Evolutionary conservation across 768 basidiomycete species (phyloP).

Genomic region (Boletus sp.): DNA sequence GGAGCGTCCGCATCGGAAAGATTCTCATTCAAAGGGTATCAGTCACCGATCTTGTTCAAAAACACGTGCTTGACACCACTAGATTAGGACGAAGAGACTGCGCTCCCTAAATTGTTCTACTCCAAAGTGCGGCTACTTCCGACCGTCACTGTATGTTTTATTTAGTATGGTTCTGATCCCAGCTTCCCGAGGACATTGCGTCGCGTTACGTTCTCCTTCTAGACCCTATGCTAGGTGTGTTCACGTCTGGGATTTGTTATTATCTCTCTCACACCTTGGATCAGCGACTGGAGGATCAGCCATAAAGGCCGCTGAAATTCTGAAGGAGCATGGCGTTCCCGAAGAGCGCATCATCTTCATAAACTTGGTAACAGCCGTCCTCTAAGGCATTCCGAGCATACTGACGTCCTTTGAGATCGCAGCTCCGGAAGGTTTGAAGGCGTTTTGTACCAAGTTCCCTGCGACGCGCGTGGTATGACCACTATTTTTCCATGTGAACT

Average conservation of each 20-base stretch:
- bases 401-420: constrained; percentile 57
- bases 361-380: constrained; percentile 61
- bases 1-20: constrained; percentile 93
- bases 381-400: background rate
- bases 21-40: constrained; percentile 93
- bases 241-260: background rate
- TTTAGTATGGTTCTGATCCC: background rate
- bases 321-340: constrained; percentile 88
- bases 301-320: constrained; percentile 94
- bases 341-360: constrained; percentile 95
- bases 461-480: constrained; percentile 69
- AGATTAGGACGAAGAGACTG: constrained; percentile 88
- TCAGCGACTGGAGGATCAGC: constrained; percentile 94
- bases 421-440: constrained; percentile 83
- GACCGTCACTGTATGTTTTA: background rate
- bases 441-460: constrained; percentile 76
- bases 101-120: constrained; percentile 90
- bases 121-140: constrained; percentile 53
- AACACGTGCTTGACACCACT: background rate
- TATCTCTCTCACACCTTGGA: background rate
- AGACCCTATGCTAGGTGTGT: constrained; percentile 94
- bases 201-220: constrained; percentile 89
- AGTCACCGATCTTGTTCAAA: background rate
- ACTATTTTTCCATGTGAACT: background rate
- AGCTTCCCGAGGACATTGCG: constrained; percentile 94